Conservation (phyloP, 108 stramenopile genomes). For the Cyclotella kingstonii region DNA sequence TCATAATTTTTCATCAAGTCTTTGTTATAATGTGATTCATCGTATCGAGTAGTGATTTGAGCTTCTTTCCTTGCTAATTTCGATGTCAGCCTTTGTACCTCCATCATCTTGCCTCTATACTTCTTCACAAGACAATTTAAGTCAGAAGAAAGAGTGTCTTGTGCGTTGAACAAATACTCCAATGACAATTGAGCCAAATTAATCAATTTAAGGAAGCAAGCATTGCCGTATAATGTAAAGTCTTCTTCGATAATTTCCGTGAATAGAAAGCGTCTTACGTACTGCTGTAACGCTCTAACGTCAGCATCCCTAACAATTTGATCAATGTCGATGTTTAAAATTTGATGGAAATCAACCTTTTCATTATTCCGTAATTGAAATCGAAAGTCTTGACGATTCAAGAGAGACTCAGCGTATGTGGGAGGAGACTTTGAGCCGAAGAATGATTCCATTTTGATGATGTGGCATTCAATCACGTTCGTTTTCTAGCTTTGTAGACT, state of each 20-base stretch:
- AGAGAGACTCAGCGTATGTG: slow-evolving; percentile 31
- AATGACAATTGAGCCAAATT: slow-evolving; percentile 55
- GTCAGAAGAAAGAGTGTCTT: slow-evolving; percentile 51
- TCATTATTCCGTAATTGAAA: slow-evolving; percentile 49
- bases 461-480: neutral
- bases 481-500: too few species aligned
- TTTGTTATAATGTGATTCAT: slow-evolving; percentile 17
- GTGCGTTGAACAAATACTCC: slow-evolving; percentile 59
- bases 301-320: slow-evolving; percentile 36
- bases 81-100: slow-evolving; percentile 15
- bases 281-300: slow-evolving; percentile 31
- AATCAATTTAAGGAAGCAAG: slow-evolving; percentile 60
- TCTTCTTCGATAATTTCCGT: slow-evolving; percentile 55
- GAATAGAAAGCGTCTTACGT: slow-evolving; percentile 58
- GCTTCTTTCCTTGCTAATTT: slow-evolving; percentile 25
- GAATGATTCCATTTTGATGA: neutral
- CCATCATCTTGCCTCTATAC: slow-evolving; percentile 40
- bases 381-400: slow-evolving; percentile 45
- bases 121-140: slow-evolving; percentile 47
- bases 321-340: slow-evolving; percentile 40
- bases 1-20: neutral
- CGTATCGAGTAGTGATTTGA: slow-evolving; percentile 21
- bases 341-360: slow-evolving; percentile 45
- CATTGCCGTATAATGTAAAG: slow-evolving; percentile 46
- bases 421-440: slow-evolving; percentile 3